Conservation (phyloP, 306 rosid genomes). For the Malus domestica region DNA sequence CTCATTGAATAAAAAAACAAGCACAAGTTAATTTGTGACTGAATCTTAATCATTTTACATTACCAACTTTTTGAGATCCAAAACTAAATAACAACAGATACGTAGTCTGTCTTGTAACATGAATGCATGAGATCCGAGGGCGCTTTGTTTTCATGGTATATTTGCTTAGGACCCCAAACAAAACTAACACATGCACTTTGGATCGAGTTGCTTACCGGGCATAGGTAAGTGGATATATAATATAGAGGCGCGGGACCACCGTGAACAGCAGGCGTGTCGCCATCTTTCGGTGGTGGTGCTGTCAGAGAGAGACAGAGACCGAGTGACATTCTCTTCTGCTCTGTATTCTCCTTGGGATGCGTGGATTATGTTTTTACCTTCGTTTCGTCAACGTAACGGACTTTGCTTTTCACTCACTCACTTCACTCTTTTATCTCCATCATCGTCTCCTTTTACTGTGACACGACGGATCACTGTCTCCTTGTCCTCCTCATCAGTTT, state of each 20-base stretch:
- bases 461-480: constrained; percentile 13
- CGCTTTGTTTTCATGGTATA: not conserved
- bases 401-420: not conserved
- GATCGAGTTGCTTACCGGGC: not conserved
- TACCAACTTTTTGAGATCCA: not conserved
- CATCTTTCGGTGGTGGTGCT: constrained; percentile 41
- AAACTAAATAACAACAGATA: too few relatives aligned
- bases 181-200: not conserved
- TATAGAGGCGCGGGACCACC: constrained; percentile 25
- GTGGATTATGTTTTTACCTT: not conserved
- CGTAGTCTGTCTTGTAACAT: not conserved
- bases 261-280: constrained; percentile 31
- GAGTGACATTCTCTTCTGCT: constrained; percentile 13
- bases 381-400: constrained; percentile 35
- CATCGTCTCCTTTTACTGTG: constrained; percentile 7
- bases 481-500: not conserved
- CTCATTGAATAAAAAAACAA: too few relatives aligned
- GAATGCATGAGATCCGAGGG: not conserved
- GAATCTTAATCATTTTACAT: not conserved
- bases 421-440: not conserved
- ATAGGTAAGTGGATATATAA: not conserved
- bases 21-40: too few relatives aligned
- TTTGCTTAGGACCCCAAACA: too few relatives aligned
- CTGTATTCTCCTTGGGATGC: not conserved
- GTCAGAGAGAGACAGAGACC: not conserved